A percentile compares a stretch with the other conserved stretches of the same genome.
Conservation (phyloP, 2,329 filamentous ascomycete genomes). For the Fragosphaeria purpurea region DNA sequence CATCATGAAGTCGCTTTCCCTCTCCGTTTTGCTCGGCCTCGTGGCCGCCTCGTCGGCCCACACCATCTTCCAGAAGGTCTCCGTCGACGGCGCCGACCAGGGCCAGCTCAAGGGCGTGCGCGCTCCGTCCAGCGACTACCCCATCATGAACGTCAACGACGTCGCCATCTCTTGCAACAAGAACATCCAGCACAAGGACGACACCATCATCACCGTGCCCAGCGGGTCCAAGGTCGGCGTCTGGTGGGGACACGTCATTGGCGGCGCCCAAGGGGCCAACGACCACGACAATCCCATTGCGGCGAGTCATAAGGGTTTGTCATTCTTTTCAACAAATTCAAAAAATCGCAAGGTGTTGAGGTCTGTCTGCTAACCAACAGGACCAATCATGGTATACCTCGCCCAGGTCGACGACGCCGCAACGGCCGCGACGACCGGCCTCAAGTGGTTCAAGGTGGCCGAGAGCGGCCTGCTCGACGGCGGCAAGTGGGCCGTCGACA, state of each 20-base stretch:
- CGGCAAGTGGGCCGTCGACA: slow-evolving; percentile 38
- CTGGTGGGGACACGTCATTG: slow-evolving; percentile 34
- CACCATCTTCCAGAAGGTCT: slow-evolving; percentile 24
- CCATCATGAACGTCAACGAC: slow-evolving; percentile 16
- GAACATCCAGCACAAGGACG: slow-evolving; percentile 15
- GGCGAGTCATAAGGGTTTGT: slow-evolving; percentile 29
- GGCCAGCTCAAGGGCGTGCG: slow-evolving; percentile 40
- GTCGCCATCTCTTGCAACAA: slow-evolving; percentile 18
- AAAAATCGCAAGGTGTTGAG: background rate
- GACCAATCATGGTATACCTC: slow-evolving; percentile 38
- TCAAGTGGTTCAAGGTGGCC: slow-evolving; percentile 43
- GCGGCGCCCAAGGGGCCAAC: slow-evolving; percentile 26
- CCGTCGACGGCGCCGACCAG: slow-evolving; percentile 37
- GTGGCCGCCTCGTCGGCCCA: background rate
- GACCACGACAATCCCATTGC: slow-evolving; percentile 32
- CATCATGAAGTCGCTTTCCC: too few species aligned
- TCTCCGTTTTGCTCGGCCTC: too few species aligned
- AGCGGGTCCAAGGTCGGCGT: slow-evolving; percentile 32
- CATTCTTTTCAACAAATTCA: background rate
- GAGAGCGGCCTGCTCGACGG: slow-evolving; percentile 22
- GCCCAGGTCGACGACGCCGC: slow-evolving; percentile 38
- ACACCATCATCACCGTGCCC: slow-evolving; percentile 16
- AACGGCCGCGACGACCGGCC: slow-evolving; percentile 25
- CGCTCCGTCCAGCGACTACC: slow-evolving; percentile 38
- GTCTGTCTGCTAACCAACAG: slow-evolving; percentile 16